Evolutionary conservation across 257 asterid species (phyloP).

Genomic region (Ligustrum vulgare): DNA sequence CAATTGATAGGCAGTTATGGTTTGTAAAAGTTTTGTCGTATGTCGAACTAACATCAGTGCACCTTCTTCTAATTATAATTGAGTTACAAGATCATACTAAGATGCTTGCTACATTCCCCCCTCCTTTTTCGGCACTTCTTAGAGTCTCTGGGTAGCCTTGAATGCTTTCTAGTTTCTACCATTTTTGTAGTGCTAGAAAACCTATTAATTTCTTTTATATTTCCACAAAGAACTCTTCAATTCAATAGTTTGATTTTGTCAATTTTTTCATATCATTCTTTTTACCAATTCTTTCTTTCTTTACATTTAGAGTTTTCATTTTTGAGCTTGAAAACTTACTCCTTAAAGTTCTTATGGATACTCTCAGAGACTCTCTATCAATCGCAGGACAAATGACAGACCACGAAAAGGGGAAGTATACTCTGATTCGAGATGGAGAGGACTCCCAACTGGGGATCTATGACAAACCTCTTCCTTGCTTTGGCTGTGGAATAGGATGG

Average conservation of each 20-base stretch:
- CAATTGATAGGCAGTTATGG: neutral
- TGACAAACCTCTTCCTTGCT: conserved; percentile 94
- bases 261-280: neutral
- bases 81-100: neutral
- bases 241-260: neutral
- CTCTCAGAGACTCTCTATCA: neutral
- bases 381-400: conserved; percentile 55
- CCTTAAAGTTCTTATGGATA: neutral
- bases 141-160: neutral
- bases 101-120: neutral
- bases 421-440: conserved; percentile 64
- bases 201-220: neutral
- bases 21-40: neutral
- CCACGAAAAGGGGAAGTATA: conserved; percentile 67
- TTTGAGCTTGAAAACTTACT: neutral
- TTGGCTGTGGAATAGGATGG: conserved; percentile 97
- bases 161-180: neutral
- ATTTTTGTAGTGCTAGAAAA: neutral
- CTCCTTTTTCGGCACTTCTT: neutral
- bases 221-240: neutral
- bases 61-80: neutral
- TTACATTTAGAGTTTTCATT: neutral
- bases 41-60: neutral
- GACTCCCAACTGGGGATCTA: conserved; percentile 70
- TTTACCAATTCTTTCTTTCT: neutral